Conservation (phyloP, 108 stramenopile genomes). For the Epithemia pelagica region DNA sequence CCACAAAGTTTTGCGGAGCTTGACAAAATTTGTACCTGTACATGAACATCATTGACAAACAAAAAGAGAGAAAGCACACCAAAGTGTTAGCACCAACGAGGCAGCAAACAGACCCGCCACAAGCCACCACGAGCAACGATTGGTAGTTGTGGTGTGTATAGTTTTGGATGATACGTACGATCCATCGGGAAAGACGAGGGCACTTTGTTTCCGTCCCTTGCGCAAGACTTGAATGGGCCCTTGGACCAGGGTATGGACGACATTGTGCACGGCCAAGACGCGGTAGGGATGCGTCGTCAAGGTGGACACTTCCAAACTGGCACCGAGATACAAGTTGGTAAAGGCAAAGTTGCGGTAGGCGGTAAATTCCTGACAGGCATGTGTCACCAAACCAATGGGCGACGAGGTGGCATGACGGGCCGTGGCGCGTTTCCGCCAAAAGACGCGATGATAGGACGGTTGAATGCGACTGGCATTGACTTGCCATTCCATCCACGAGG, state of each 20-base stretch:
- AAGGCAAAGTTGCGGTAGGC: slow-evolving; percentile 7
- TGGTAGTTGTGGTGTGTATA: no score
- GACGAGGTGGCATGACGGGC: background rate
- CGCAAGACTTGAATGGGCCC: background rate
- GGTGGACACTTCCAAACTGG: background rate
- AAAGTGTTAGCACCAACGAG: no score
- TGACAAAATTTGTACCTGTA: background rate
- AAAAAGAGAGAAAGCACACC: background rate
- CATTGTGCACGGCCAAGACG: background rate
- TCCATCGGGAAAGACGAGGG: background rate
- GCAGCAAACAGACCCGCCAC: no score
- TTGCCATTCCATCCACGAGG: background rate
- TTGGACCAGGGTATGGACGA: background rate
- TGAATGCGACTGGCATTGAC: background rate
- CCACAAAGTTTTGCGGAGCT: background rate
- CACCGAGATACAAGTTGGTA: background rate
- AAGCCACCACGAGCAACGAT: no score
- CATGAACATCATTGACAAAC: background rate
- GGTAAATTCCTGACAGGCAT: slow-evolving; percentile 8
- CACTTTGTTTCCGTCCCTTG: background rate
- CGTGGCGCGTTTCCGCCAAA: slow-evolving; percentile 11
- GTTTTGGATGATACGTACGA: no score
- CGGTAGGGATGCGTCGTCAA: background rate
- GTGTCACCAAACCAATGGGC: slow-evolving; percentile 5
- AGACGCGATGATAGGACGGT: slow-evolving; percentile 25